phyloP scores from a whole-genome alignment of 108 stramenopile genomes.

The Stephanodiscus minutulus region DNA sequence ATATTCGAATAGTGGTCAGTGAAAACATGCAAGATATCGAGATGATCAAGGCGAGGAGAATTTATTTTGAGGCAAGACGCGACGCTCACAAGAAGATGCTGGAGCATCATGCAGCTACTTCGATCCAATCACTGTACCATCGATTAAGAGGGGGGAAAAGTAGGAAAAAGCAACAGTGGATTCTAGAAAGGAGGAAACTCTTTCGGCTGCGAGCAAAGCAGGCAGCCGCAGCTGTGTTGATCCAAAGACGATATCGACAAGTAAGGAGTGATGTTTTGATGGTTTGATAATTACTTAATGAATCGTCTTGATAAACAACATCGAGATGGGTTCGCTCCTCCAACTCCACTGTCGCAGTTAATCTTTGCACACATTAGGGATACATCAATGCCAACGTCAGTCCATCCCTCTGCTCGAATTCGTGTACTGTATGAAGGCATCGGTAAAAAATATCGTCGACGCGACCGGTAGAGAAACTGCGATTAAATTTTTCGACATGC shows the following conservation, averaged over 20 bases:
- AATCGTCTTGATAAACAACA: too few relatives aligned
- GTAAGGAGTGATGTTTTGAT: too few relatives aligned
- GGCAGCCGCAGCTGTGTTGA: too few relatives aligned
- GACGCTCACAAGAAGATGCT: conserved; percentile 30
- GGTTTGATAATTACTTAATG: too few relatives aligned
- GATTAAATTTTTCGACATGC: conserved; percentile 93
- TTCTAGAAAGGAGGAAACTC: conserved; percentile 17
- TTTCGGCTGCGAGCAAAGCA: too few relatives aligned
- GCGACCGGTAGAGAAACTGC: conserved; percentile 96
- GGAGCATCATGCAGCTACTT: conserved; percentile 23
- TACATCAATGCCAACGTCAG: not conserved
- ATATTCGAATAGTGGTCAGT: conserved; percentile 7
- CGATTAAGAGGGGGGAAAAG: conserved; percentile 14
- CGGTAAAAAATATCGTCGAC: conserved; percentile 95
- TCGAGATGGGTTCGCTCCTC: too few relatives aligned
- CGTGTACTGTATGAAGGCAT: conserved; percentile 71
- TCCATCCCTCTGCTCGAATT: conserved; percentile 12
- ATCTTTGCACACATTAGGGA: too few relatives aligned
- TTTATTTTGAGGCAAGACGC: conserved; percentile 2
- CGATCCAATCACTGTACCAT: conserved; percentile 31
- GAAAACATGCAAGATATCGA: conserved; percentile 27
- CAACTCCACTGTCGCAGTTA: not conserved
- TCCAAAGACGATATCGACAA: too few relatives aligned
- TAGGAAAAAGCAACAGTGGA: conserved; percentile 10
- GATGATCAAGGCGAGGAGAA: conserved; percentile 15